Evolutionary conservation across 1,139 yeast species (phyloP), one percentile per base, ranked within the genome.

Genomic region (Magnusiomyces ingens): DNA sequence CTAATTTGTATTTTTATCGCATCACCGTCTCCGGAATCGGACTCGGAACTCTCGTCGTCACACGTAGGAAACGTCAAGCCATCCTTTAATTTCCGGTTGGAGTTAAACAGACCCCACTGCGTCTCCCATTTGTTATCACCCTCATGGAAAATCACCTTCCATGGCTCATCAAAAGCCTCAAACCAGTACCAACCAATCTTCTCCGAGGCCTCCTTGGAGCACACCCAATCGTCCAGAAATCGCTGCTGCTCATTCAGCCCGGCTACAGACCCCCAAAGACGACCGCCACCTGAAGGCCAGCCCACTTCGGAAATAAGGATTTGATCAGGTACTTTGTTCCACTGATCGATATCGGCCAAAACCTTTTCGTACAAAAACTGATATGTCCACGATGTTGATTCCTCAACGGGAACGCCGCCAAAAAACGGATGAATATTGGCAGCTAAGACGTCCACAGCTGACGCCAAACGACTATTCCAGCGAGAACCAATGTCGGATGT

Each of bases 111-210:
- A 0, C 89, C 90, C 89, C 89, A 84, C 60, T 82, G 81, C 0
- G 86, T 78, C 62, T 83, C 89, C 89, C 88, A 83, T 53, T 66
- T 67, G 51, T 75, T 71, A 3, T 72, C 72, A 0, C 68, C 73
- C 32, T 76, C 76, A 64, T 79, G 75, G 64, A 76, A 81, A 0
- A 78, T 65, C 52, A 68, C 66, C 59, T 82, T 83, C 87, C 88
- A 82, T 0, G 87, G 86, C 62, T 82, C 86, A 67, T 84, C 89
- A 67, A 82, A 83, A 0, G 86, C 89, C 62, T 84, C 88, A 63
- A 82, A 81, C 71, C 76, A 83, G 62, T 72, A 83, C 82, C 84
- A 84, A 0, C 77, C 79, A 49, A 75, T 67, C 2, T 66, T 49
- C 4, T 57, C 60, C 18, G 57, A 51, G n/a, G 58, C 60, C 13